phyloP scores from a whole-genome alignment of 164 flowering plant species.

The Vitis rupestris region DNA sequence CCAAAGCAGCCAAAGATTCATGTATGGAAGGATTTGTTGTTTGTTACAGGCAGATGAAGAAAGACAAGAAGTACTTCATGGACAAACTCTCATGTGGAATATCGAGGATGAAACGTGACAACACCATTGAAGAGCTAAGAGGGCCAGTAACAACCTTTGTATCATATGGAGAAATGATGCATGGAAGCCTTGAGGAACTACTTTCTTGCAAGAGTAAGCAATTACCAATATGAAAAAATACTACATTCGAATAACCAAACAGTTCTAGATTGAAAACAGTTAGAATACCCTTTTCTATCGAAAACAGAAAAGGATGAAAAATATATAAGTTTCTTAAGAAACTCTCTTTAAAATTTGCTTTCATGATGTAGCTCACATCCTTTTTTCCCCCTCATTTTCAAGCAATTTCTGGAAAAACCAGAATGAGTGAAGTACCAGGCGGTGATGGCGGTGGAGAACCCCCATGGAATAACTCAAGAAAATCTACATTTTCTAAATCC shows the following conservation, averaged over 20 bases:
- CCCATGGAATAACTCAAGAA: not conserved
- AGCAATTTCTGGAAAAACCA: not conserved
- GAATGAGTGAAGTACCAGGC: slow-evolving; percentile 2
- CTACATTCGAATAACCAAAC: not conserved
- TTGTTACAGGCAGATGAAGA: slow-evolving; percentile 57
- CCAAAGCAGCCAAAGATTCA: not conserved
- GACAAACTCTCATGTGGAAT: slow-evolving; percentile 54
- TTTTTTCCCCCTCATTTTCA: too few species aligned
- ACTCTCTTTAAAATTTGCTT: not conserved
- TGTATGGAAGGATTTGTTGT: not conserved
- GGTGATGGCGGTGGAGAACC: slow-evolving; percentile 5
- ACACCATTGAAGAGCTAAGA: slow-evolving; percentile 43
- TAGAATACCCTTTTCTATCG: too few species aligned
- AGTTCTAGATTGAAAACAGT: not conserved
- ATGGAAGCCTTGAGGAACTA: slow-evolving; percentile 31
- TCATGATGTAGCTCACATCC: too few species aligned
- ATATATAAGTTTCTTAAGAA: not conserved
- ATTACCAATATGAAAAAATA: not conserved
- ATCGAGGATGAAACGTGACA: slow-evolving; percentile 49
- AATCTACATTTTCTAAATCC: slow-evolving; percentile 4
- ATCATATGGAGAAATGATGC: slow-evolving; percentile 56
- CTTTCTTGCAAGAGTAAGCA: slow-evolving; percentile 33
- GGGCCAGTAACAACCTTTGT: slow-evolving; percentile 30
- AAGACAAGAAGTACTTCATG: slow-evolving; percentile 50
- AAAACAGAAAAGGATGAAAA: not conserved